Evolutionary conservation across 306 rosid species (phyloP).

Genomic region (Carpinus fangiana): DNA sequence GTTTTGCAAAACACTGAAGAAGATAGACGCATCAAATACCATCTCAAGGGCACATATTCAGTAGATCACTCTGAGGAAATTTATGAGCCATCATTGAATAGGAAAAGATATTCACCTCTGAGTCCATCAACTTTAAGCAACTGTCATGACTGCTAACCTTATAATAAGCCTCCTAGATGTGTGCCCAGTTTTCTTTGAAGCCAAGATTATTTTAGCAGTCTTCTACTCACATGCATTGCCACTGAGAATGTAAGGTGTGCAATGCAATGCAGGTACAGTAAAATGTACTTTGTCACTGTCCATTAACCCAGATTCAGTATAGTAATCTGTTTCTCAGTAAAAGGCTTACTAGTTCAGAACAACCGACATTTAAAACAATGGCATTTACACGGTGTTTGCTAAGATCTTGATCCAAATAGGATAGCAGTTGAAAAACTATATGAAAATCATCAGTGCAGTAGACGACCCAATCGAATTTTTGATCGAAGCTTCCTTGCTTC

Average conservation of each 20-base stretch:
- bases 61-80: not conserved
- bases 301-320: constrained; percentile 3
- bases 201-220: constrained; percentile 1
- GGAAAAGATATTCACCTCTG: constrained; percentile 12
- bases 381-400: not conserved
- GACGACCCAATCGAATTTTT: constrained; percentile 42
- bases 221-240: not conserved
- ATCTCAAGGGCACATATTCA: not conserved
- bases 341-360: constrained; percentile 4
- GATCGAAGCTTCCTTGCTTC: constrained; percentile 60
- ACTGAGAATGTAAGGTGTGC: not conserved
- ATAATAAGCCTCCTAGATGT: not conserved
- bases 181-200: not conserved
- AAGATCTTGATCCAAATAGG: not conserved
- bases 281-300: constrained; percentile 12
- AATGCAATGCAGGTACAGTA: constrained; percentile 17
- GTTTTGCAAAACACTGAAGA: not conserved
- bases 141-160: not conserved
- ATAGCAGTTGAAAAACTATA: not conserved
- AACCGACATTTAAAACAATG: constrained; percentile 9
- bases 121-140: constrained; percentile 1
- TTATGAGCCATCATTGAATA: not conserved
- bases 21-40: not conserved
- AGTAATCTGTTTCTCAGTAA: constrained; percentile 1
- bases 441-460: constrained; percentile 32